Evolutionary conservation across 2,329 filamentous ascomycete genomes (phyloP), one percentile per base, ranked within the genome.

Genomic region (Fusarium paranaense): DNA sequence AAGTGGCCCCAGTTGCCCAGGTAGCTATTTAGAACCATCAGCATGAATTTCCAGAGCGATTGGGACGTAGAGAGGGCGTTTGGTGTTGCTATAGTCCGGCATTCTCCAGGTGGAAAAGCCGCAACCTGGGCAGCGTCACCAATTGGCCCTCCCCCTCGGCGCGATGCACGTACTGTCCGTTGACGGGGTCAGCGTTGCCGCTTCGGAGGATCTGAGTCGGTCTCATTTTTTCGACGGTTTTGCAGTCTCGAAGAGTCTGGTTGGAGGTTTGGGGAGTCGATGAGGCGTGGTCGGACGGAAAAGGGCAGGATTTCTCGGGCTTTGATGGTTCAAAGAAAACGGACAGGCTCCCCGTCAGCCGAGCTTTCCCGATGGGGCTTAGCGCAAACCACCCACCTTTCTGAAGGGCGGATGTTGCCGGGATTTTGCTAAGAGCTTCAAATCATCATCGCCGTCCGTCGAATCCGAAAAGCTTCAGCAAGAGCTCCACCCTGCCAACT

Each of bases 1-100:
- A 95, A 86, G 80, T 87, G 86, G 80, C 94, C 94, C 93, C 93
- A 96, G 83, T 85, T 85, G 78, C 94, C 94, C 69, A 95, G 85
- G 84, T 87, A 95, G 82, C 94, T 95, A 73, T 22, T 70, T 70
- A 64, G 54, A 13, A 8, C 47, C 50, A 70, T 83, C 73, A 83
- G 82, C 70, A 67, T 58, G 50, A 8, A 20, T 13, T 58, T 69
- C 47, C 30, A 37, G 11, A 30, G 60, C 61, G 33, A 73, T 72
- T 72, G 65, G 64, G n/a, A 50, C 9, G 50, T 50, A 40, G 52
- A 22, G 64, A 69, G 72, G 40, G 61, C 70, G 52, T 64, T 62
- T 54, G 66, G 65, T 45, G 64, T 18, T 65, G 63, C 42, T 64
- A 54, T 47, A 62, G 22, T 60, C 22, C 54, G 73, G 45, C 62